phyloP scores from a whole-genome alignment of 2,329 filamentous ascomycete species.

The Hymenotorrendiella dingleyae region DNA sequence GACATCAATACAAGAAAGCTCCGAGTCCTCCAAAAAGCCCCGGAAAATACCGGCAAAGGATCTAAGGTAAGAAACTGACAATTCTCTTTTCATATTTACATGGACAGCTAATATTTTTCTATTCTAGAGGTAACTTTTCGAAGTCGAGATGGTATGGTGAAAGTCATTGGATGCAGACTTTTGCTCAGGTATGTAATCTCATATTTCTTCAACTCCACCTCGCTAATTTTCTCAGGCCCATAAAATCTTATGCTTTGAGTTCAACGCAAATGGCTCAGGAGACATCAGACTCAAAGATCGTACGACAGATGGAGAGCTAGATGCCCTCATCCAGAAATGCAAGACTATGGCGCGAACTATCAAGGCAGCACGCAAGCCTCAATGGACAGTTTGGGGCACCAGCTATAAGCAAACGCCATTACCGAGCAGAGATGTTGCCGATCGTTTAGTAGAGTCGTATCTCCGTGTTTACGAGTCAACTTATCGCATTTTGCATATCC shows the following conservation, averaged over 20 bases:
- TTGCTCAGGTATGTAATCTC: conserved; percentile 16
- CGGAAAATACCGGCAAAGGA: background rate
- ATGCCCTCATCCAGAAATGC: conserved; percentile 13
- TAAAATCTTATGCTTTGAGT: conserved; percentile 6
- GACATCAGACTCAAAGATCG: conserved; percentile 1
- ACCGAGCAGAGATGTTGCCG: conserved; percentile 24
- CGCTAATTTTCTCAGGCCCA: conserved; percentile 4
- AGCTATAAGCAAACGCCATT: conserved; percentile 15
- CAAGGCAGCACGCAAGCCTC: conserved; percentile 13
- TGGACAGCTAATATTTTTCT: too few relatives aligned
- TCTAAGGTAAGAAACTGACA: too few relatives aligned
- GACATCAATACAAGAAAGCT: background rate
- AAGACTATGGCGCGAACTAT: conserved; percentile 17
- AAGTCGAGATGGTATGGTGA: conserved; percentile 25
- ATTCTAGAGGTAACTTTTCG: conserved; percentile 20
- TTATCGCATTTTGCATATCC: conserved; percentile 41
- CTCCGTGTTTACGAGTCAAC: conserved; percentile 37
- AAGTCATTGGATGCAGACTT: conserved; percentile 25
- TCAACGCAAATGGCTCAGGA: background rate
- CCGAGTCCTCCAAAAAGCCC: background rate
- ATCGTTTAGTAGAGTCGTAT: conserved; percentile 36
- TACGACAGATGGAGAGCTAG: conserved; percentile 1
- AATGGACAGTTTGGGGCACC: conserved; percentile 10
- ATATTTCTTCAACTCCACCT: background rate
- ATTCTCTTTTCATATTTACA: too few relatives aligned